These are phyloP conservation scores for Lippia alba DNA, from an alignment of 305 asterid species.

Conservation along the genomic window DNA sequence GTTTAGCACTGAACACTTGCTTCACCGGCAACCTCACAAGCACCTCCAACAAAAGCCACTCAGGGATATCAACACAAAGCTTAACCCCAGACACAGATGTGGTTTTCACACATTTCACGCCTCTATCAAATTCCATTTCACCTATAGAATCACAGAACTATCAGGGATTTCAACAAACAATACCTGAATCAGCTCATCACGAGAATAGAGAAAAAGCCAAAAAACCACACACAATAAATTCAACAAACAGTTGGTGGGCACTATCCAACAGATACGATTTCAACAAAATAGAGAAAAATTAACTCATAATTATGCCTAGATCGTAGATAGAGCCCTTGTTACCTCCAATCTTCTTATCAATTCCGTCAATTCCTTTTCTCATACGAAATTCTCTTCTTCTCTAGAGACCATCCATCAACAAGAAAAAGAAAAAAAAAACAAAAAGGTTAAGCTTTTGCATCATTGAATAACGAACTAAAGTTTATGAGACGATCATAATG, in stretches of 20 bases:
- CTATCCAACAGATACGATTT: background rate
- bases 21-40: background rate
- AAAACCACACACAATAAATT: too few species aligned
- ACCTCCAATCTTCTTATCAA: too few species aligned
- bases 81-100: background rate
- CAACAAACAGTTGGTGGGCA: background rate
- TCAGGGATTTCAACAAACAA: background rate
- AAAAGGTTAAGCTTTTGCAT: too few species aligned
- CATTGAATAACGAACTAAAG: too few species aligned
- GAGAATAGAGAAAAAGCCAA: too few species aligned
- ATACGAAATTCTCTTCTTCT: too few species aligned
- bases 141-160: background rate
- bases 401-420: too few species aligned
- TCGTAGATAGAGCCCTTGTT: background rate
- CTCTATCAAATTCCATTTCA: background rate
- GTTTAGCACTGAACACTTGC: background rate
- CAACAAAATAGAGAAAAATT: background rate
- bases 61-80: background rate
- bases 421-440: too few species aligned
- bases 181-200: too few species aligned
- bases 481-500: too few species aligned
- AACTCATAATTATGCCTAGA: background rate
- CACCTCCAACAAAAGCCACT: background rate
- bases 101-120: background rate
- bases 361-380: too few species aligned